A percentile compares a stretch with the other conserved stretches of the same genome.
These are phyloP conservation scores for Epicoccum nigrum DNA, from an alignment of 2,329 filamentous ascomycete species.

Conservation along the genomic window DNA sequence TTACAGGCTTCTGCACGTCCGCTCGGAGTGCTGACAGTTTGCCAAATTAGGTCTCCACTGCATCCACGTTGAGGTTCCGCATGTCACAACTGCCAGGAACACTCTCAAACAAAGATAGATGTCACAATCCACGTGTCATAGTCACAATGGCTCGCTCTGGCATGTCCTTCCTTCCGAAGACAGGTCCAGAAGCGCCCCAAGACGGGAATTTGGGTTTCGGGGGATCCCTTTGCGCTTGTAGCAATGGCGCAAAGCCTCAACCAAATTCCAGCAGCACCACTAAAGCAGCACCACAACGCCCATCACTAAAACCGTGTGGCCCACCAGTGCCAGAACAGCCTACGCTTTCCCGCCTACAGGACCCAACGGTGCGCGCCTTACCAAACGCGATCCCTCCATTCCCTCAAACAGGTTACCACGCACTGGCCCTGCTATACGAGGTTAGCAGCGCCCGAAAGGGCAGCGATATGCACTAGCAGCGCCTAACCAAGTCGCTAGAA, in stretches of 20 bases:
- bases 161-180: no score
- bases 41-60: neutral
- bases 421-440: neutral
- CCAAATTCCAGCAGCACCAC: neutral
- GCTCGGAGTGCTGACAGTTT: neutral
- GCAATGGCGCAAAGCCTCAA: conserved; percentile 14
- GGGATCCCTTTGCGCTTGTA: neutral
- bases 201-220: conserved; percentile 1
- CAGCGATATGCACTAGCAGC: conserved; percentile 8
- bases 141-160: neutral
- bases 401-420: neutral
- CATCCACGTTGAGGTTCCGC: neutral
- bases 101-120: neutral
- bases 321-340: neutral
- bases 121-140: neutral
- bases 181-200: neutral
- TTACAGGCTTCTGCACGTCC: neutral
- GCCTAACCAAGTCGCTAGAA: neutral
- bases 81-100: neutral
- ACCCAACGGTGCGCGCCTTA: conserved; percentile 3
- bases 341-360: conserved; percentile 1
- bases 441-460: conserved; percentile 3
- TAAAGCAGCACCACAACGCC: conserved; percentile 3
- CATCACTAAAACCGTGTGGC: neutral
- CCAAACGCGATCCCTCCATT: conserved; percentile 6